phyloP scores from a whole-genome alignment of 208 protist genomes.

The Acanthamoeba castellanii region DNA sequence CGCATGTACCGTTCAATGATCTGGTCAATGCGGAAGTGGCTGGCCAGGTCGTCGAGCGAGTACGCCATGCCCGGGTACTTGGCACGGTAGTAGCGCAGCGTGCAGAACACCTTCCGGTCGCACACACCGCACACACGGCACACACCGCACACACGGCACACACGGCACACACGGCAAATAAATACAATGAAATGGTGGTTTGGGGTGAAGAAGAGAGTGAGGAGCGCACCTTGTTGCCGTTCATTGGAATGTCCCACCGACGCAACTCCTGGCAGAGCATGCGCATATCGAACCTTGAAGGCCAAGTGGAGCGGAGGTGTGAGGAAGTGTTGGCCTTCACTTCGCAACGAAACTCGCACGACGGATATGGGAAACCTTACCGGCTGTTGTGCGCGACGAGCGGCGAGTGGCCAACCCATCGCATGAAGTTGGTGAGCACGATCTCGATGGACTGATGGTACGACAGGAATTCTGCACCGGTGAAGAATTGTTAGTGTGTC shows the following conservation, averaged over 20 bases:
- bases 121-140: not conserved
- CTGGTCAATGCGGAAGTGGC: slow-evolving; percentile 25
- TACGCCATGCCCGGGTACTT: slow-evolving; percentile 62
- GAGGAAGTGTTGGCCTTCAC: no score
- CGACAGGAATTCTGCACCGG: not conserved
- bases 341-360: no score
- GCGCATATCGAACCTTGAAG: slow-evolving; percentile 77
- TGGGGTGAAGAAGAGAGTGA: not conserved
- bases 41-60: slow-evolving; percentile 60
- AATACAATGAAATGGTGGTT: not conserved
- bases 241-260: slow-evolving; percentile 26
- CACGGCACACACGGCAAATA: no score
- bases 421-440: slow-evolving; percentile 77
- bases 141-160: not conserved
- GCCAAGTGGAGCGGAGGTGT: no score
- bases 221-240: not conserved
- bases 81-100: slow-evolving; percentile 76
- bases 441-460: slow-evolving; percentile 39
- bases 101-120: slow-evolving; percentile 76
- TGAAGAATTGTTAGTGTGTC: not conserved
- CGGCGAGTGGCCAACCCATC: slow-evolving; percentile 73
- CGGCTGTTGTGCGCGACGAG: slow-evolving; percentile 79
- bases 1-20: not conserved
- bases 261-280: slow-evolving; percentile 79
- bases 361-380: no score